phyloP scores from a whole-genome alignment of 2,329 filamentous ascomycete genomes.

The Aspergillus felis region DNA sequence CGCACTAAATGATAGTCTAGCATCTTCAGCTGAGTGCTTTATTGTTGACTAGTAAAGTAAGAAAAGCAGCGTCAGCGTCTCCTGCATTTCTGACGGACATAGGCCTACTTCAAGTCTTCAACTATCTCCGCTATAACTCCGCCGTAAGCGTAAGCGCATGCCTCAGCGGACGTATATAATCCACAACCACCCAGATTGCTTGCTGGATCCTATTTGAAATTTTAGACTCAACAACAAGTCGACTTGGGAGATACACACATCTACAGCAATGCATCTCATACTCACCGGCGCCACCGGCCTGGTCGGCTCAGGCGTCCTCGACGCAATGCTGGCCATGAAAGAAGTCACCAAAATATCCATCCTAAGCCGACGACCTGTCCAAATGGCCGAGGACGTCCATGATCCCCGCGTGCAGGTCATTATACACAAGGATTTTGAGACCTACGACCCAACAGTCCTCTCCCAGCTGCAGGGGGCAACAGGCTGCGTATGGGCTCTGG shows the following conservation, averaged over 20 bases:
- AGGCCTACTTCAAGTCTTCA: background rate
- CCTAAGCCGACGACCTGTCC: conserved; percentile 61
- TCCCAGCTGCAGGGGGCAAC: conserved; percentile 58
- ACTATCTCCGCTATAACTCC: background rate
- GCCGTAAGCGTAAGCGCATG: too few species aligned
- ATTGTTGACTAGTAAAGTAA: too few species aligned
- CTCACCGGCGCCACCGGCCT: conserved; percentile 65
- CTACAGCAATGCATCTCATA: conserved; percentile 45
- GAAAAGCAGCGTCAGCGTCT: too few species aligned
- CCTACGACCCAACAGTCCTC: conserved; percentile 54
- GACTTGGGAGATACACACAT: too few species aligned
- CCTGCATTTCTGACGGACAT: background rate
- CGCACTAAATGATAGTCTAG: too few species aligned
- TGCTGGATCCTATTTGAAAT: too few species aligned
- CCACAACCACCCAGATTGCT: too few species aligned
- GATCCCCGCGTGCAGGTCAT: conserved; percentile 56
- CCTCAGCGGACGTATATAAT: too few species aligned
- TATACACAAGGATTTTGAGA: conserved; percentile 63
- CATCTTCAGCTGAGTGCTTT: too few species aligned
- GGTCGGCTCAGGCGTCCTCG: conserved; percentile 58
- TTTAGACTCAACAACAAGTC: too few species aligned
- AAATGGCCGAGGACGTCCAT: conserved; percentile 50
- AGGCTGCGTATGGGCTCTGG: conserved; percentile 70
- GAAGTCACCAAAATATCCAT: conserved; percentile 50
- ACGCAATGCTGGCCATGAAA: conserved; percentile 51